phyloP scores from a whole-genome alignment of 768 basidiomycete species.

The Suillus occidentalis region DNA sequence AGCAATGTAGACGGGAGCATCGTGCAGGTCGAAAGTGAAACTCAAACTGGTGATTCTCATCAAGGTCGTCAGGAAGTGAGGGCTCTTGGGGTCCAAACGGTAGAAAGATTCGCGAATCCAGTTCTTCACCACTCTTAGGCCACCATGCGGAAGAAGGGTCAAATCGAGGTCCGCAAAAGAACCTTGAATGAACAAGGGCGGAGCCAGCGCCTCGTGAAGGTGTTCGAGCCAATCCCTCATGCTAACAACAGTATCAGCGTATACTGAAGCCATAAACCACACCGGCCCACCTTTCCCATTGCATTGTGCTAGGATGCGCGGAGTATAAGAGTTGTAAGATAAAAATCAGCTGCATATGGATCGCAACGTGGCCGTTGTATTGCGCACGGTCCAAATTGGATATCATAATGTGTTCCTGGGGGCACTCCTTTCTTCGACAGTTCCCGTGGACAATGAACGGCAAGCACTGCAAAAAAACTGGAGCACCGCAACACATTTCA shows the following conservation, averaged over 20 bases:
- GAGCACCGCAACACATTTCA: conserved; percentile 26
- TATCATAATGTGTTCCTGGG: conserved; percentile 34
- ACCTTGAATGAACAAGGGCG: conserved; percentile 48
- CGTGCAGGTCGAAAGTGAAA: conserved; percentile 37
- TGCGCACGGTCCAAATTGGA: conserved; percentile 26
- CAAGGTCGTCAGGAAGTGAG: conserved; percentile 41
- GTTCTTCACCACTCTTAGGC: conserved; percentile 37
- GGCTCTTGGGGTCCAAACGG: conserved; percentile 18
- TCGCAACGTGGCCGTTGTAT: conserved; percentile 43
- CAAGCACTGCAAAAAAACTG: conserved; percentile 42
- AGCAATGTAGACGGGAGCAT: conserved; percentile 35
- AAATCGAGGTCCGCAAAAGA: conserved; percentile 37
- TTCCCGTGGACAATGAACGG: conserved; percentile 25
- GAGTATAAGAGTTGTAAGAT: conserved; percentile 40
- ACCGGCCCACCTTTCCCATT: conserved; percentile 8
- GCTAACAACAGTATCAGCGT: background rate
- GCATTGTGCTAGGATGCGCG: conserved; percentile 4
- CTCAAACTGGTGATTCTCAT: conserved; percentile 39
- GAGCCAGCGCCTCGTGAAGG: conserved; percentile 51
- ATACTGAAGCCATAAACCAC: background rate
- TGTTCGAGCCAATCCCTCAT: conserved; percentile 39
- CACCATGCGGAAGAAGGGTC: conserved; percentile 41
- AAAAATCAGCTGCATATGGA: conserved; percentile 49
- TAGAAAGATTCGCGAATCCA: conserved; percentile 50
- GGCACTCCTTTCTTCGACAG: conserved; percentile 38